phyloP scores from a whole-genome alignment of 2,329 filamentous ascomycete species.

The Stylonectria norvegica region DNA sequence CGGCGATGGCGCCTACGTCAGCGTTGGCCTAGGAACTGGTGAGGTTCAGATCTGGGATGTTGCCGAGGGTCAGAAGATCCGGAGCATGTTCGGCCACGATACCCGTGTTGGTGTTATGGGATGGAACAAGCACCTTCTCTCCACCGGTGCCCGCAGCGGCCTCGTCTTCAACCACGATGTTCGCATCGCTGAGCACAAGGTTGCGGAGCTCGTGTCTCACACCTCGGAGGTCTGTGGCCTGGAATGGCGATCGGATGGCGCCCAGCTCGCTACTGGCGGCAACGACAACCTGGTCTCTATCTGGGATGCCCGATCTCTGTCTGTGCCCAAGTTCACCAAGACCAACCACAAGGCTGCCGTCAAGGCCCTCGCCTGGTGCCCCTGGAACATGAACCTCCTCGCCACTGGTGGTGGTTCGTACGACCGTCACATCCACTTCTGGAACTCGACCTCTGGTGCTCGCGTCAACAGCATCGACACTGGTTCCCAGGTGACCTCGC shows the following conservation, averaged over 20 bases:
- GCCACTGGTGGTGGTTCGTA: slow-evolving; percentile 95
- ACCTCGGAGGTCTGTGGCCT: slow-evolving; percentile 97
- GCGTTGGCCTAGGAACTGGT: slow-evolving; percentile 88
- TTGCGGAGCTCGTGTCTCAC: slow-evolving; percentile 93
- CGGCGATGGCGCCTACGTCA: slow-evolving; percentile 91
- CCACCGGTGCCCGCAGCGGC: slow-evolving; percentile 89
- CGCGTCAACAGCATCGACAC: slow-evolving; percentile 99
- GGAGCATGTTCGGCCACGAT: slow-evolving; percentile 98
- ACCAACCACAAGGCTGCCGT: slow-evolving; percentile 99
- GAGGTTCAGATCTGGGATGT: slow-evolving; percentile 99
- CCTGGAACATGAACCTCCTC: slow-evolving; percentile 96
- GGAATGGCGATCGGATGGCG: slow-evolving; percentile 94
- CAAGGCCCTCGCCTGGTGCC: slow-evolving; percentile 98
- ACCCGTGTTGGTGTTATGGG: slow-evolving; percentile 97
- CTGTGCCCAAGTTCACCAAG: slow-evolving; percentile 97
- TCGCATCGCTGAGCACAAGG: slow-evolving; percentile 95
- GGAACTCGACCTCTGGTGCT: slow-evolving; percentile 97
- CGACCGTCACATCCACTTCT: slow-evolving; percentile 98
- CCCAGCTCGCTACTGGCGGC: slow-evolving; percentile 93
- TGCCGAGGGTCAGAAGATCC: slow-evolving; percentile 88
- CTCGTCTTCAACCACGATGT: slow-evolving; percentile 99
- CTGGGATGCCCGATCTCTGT: slow-evolving; percentile 93
- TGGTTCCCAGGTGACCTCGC: slow-evolving; percentile 91
- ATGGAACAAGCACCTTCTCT: slow-evolving; percentile 98
- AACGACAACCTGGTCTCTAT: slow-evolving; percentile 99